Evolutionary conservation across 257 asterid species (phyloP), one percentile per base, ranked within the genome.

Genomic region (Catharanthus roseus): DNA sequence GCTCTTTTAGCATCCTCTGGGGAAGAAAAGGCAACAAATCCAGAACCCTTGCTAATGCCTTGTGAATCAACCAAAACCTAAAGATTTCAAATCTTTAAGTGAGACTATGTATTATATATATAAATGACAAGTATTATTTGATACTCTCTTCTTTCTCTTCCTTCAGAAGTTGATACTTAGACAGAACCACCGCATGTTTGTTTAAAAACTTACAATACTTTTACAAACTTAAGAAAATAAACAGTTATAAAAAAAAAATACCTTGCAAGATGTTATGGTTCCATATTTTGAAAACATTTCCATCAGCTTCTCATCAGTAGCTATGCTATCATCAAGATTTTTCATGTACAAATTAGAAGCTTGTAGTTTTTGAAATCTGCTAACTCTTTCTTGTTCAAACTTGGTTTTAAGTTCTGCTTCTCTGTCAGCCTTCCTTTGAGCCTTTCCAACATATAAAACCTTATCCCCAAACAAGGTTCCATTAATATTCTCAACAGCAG

Each of bases 21-120:
- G 41, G 80, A 75, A 11, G 96, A 83, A 80, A 88, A 88, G 26
- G 97, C 97, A 65, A 92, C 96, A 80, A 92, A 92, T 45, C 96
- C 96, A 21, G 93, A 79, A 45, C 97, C 96, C 77, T 89, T 88
- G 86, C 92, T 91, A 71, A 77, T 66, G 70, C 97, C 97, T 79
- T 85, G 86, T 45, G 81, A 75, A 78, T 89, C 91, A 36, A 82
- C 87, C 86, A 92, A 81, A 72, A 92, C 81, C 97, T 92, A 55
- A 65, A 38, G 42, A 38, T n/a, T n/a, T 31, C 1, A 57, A 45
- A 67, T 60, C 65, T 58, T 26, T 28, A 50, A 42, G 69, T 15
- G 51, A 58, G 53, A 67, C 31, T n/a, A 47, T 10, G 47, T 6
- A 23, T n/a, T n/a, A n/a, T n/a, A n/a, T n/a, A n/a, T n/a, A n/a